These are phyloP conservation scores for Paragyromitra xinjiangensis DNA, from an alignment of 495 filamentous ascomycete genomes.

Conservation along the genomic window DNA sequence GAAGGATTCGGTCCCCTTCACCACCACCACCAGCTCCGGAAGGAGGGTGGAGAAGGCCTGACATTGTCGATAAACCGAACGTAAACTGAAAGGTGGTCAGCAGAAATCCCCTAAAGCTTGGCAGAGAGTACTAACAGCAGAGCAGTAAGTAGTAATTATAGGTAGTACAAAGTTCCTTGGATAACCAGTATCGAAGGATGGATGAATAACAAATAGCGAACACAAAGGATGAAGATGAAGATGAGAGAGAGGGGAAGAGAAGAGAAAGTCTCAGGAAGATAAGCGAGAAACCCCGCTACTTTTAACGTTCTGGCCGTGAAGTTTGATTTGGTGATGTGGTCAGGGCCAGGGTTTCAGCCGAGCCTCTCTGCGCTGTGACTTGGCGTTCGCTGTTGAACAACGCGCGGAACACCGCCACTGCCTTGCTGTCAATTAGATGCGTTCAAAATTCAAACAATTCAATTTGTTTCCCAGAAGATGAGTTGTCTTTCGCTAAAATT, in stretches of 20 bases:
- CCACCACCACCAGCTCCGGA: constrained; percentile 55
- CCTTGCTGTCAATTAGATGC: constrained; percentile 51
- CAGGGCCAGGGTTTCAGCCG: constrained; percentile 44
- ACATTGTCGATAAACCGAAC: constrained; percentile 53
- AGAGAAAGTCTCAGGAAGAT: constrained; percentile 44
- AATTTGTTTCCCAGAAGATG: constrained; percentile 51
- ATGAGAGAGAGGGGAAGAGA: constrained; percentile 41
- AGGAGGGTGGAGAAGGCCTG: constrained; percentile 59
- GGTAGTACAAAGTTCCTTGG: constrained; percentile 33
- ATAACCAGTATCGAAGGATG: constrained; percentile 49
- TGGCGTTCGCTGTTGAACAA: constrained; percentile 49
- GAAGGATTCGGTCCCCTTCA: constrained; percentile 21
- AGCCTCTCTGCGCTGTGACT: constrained; percentile 52
- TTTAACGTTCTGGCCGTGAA: constrained; percentile 41
- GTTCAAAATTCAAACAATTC: constrained; percentile 43
- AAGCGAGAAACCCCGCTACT: constrained; percentile 48
- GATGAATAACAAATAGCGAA: constrained; percentile 29
- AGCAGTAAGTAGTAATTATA: constrained; percentile 26
- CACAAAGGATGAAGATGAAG: constrained; percentile 46
- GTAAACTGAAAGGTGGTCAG: constrained; percentile 38
- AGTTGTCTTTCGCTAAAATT: constrained; percentile 54
- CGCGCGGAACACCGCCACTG: constrained; percentile 46
- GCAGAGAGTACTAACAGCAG: constrained; percentile 12
- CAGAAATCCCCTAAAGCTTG: not conserved
- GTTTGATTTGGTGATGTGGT: constrained; percentile 46